A percentile compares a stretch with the other conserved stretches of the same genome.
phyloP scores from a whole-genome alignment of 2,329 filamentous ascomycete genomes.

The Xylaria sp. region DNA sequence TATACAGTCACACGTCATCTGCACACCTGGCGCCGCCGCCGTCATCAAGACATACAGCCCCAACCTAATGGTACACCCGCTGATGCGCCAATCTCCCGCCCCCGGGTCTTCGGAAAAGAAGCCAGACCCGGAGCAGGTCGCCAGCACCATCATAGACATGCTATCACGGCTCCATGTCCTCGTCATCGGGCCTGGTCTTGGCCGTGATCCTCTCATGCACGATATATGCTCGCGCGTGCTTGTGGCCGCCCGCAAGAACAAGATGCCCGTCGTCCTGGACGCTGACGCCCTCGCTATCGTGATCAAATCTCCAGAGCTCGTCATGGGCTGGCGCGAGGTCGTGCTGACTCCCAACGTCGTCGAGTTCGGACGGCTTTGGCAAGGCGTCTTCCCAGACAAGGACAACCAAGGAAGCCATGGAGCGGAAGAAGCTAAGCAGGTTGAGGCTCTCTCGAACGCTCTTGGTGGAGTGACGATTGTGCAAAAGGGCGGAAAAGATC shows the following conservation, averaged over 20 bases:
- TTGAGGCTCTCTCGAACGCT: conserved; percentile 72
- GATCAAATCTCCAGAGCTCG: conserved; percentile 74
- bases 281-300: conserved; percentile 86
- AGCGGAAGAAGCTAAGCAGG: conserved; percentile 48
- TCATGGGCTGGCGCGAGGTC: conserved; percentile 80
- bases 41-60: conserved; percentile 98
- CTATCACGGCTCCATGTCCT: conserved; percentile 87
- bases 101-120: conserved; percentile 59
- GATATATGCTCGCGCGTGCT: conserved; percentile 82
- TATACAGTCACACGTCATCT: conserved; percentile 85
- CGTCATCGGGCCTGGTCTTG: conserved; percentile 90
- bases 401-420: conserved; percentile 23
- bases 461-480: conserved; percentile 89
- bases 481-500: conserved; percentile 84
- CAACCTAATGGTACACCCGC: conserved; percentile 96
- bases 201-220: conserved; percentile 88
- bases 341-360: conserved; percentile 95
- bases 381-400: conserved; percentile 67
- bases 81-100: conserved; percentile 58
- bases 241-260: conserved; percentile 71
- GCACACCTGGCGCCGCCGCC: conserved; percentile 82
- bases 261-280: conserved; percentile 85
- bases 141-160: conserved; percentile 75
- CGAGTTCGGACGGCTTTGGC: conserved; percentile 84
- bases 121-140: conserved; percentile 64